phyloP scores from a whole-genome alignment of 2,329 filamentous ascomycete genomes.

The Aspergillus neoniger region DNA sequence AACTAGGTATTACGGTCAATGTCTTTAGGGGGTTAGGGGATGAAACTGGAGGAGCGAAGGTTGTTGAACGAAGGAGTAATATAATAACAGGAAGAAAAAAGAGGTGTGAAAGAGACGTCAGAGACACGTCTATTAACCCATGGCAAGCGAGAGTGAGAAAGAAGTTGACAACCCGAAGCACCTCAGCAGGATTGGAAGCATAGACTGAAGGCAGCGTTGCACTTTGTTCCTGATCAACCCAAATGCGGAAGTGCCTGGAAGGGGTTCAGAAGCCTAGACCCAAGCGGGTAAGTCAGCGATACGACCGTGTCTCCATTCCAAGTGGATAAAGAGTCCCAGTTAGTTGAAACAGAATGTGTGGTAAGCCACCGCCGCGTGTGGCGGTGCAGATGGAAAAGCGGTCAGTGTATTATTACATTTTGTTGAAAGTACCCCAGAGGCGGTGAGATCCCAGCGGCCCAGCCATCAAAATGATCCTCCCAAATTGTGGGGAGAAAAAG shows the following conservation, averaged over 20 bases:
- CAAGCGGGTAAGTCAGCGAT: background rate
- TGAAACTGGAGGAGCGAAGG: background rate
- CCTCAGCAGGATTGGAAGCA: background rate
- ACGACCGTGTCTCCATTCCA: too few species aligned
- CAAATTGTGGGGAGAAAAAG: too few species aligned
- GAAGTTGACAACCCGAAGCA: background rate
- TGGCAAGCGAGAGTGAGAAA: background rate
- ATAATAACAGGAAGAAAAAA: background rate
- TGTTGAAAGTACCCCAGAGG: too few species aligned
- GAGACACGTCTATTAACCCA: background rate
- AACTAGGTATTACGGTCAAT: background rate
- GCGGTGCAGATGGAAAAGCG: background rate
- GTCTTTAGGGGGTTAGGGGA: background rate
- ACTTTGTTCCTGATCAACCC: conserved; percentile 1
- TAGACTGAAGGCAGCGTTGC: background rate
- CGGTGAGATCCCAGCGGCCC: too few species aligned
- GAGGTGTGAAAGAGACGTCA: background rate
- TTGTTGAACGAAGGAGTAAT: background rate
- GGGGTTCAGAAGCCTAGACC: background rate
- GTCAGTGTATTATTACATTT: background rate
- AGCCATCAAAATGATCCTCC: too few species aligned
- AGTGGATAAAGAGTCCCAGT: background rate
- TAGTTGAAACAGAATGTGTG: background rate
- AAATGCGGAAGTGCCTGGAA: background rate
- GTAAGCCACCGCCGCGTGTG: background rate